phyloP scores from a whole-genome alignment of 257 asterid genomes.

The Galeopsis tetrahit region DNA sequence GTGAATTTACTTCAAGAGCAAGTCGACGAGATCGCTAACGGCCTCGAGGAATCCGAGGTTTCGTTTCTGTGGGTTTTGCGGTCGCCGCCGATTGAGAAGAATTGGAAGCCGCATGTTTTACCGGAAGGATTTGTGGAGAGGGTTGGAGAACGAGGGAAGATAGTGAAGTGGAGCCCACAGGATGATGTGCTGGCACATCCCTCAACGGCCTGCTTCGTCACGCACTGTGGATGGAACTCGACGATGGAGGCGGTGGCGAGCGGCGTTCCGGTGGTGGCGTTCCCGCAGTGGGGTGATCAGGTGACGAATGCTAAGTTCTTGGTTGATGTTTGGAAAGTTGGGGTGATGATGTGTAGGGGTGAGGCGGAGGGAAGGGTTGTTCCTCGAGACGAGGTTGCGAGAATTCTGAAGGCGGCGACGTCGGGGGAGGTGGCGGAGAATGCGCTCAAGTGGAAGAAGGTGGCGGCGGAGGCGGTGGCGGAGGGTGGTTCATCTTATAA shows the following conservation, averaged over 20 bases:
- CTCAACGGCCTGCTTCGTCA: constrained; percentile 68
- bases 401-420: constrained; percentile 57
- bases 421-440: constrained; percentile 61
- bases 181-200: constrained; percentile 75
- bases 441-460: constrained; percentile 66
- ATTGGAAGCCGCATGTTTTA: constrained; percentile 35
- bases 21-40: constrained; percentile 67
- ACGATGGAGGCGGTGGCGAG: constrained; percentile 73
- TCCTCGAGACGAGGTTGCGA: constrained; percentile 59
- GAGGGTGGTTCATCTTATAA: constrained; percentile 66
- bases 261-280: constrained; percentile 77
- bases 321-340: constrained; percentile 73
- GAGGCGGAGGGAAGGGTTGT: constrained; percentile 60
- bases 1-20: constrained; percentile 68
- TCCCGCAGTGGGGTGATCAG: constrained; percentile 93
- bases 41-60: constrained; percentile 53
- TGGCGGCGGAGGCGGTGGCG: constrained; percentile 72
- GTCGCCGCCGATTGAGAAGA: constrained; percentile 42
- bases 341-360: constrained; percentile 70
- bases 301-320: constrained; percentile 80
- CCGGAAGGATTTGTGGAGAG: constrained; percentile 61
- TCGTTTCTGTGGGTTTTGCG: constrained; percentile 69
- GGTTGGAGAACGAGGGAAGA: constrained; percentile 56
- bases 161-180: constrained; percentile 81
- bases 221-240: constrained; percentile 95